These are phyloP conservation scores for Cystoderma amianthinum DNA, from an alignment of 768 basidiomycete species.

Conservation along the genomic window DNA sequence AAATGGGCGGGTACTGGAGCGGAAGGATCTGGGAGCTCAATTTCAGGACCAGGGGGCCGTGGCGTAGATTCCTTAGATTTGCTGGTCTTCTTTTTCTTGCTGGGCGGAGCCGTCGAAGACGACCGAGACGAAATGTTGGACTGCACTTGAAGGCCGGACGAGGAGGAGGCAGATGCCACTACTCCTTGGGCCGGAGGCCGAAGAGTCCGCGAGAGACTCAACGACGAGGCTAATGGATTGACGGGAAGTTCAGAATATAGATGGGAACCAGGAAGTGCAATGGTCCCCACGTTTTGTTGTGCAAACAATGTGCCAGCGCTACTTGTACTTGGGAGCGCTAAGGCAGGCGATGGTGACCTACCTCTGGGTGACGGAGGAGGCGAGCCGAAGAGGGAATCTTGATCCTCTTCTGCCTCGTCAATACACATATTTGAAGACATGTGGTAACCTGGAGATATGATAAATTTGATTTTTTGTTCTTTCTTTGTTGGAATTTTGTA, in stretches of 20 bases:
- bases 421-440: conserved; percentile 1
- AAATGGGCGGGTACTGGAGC: conserved; percentile 61
- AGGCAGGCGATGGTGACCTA: conserved; percentile 63
- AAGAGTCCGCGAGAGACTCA: conserved; percentile 31
- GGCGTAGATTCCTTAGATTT: conserved; percentile 32
- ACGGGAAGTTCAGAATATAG: conserved; percentile 80
- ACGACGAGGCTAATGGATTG: conserved; percentile 68
- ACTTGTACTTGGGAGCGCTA: conserved; percentile 50
- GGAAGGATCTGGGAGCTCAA: conserved; percentile 55
- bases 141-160: conserved; percentile 9
- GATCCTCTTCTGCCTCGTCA: conserved; percentile 23
- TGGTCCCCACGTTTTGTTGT: conserved; percentile 92
- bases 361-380: conserved; percentile 71
- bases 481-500: not conserved
- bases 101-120: conserved; percentile 12
- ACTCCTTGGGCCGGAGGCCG: conserved; percentile 27
- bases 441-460: not conserved
- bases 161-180: conserved; percentile 4
- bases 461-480: not conserved
- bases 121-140: conserved; percentile 10
- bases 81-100: conserved; percentile 23
- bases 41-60: conserved; percentile 45
- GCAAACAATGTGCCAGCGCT: conserved; percentile 17
- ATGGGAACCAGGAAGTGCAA: conserved; percentile 97
- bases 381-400: conserved; percentile 80